Evolutionary conservation across 148 eudicot species (phyloP).

Genomic region (Dianthus caryophyllus): DNA sequence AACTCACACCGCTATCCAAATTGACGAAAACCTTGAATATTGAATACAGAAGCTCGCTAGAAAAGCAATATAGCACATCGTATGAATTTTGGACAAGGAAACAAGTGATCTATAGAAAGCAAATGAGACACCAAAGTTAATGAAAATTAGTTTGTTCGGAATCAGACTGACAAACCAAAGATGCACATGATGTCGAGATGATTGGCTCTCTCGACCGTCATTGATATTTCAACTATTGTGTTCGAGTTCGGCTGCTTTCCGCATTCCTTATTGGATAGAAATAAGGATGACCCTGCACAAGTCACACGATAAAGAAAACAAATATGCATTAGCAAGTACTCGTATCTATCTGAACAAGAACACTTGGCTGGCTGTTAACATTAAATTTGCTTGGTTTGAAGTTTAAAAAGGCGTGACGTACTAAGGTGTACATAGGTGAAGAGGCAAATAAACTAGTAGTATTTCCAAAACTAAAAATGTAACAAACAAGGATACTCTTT

Average conservation of each 20-base stretch:
- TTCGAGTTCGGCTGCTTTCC: slow-evolving; percentile 75
- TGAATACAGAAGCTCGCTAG: neutral
- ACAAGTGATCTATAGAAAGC: neutral
- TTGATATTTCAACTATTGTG: slow-evolving; percentile 28
- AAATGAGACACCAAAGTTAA: neutral
- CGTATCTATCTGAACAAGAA: neutral
- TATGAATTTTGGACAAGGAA: neutral
- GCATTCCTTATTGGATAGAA: slow-evolving; percentile 81
- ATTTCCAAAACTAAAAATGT: no score
- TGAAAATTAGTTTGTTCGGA: slow-evolving; percentile 8
- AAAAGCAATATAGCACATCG: neutral
- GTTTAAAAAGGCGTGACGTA: no score
- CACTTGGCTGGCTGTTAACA: neutral
- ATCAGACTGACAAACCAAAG: slow-evolving; percentile 14
- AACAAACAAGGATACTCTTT: no score
- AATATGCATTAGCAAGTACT: neutral
- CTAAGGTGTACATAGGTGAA: no score
- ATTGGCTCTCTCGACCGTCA: neutral
- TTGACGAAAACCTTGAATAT: neutral
- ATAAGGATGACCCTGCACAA: slow-evolving; percentile 91
- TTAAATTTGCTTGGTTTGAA: no score
- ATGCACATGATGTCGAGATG: slow-evolving; percentile 7
- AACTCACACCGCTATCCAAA: neutral
- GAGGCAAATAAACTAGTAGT: no score
- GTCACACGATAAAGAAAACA: slow-evolving; percentile 10